Conservation (phyloP, 768 basidiomycete genomes). For the Rhodocollybia butyracea region DNA sequence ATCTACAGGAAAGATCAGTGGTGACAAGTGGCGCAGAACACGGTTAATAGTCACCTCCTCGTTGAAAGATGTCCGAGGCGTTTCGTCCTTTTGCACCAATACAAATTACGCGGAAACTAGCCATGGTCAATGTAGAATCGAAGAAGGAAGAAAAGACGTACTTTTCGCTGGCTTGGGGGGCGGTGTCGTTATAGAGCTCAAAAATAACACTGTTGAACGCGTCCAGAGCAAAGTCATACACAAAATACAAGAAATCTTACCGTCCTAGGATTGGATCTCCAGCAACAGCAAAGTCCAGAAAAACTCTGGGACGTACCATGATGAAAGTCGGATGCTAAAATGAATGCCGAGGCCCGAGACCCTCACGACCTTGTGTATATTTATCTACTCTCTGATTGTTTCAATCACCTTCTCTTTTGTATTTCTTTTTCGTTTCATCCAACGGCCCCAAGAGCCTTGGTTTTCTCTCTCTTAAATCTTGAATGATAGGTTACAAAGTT, state of each 20-base stretch:
- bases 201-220: conserved; percentile 53
- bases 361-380: conserved; percentile 13
- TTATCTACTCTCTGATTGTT: conserved; percentile 2
- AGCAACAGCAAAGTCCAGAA: conserved; percentile 62
- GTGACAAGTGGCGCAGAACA: conserved; percentile 14
- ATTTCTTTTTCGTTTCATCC: conserved; percentile 1
- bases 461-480: conserved; percentile 8
- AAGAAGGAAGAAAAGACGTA: conserved; percentile 22
- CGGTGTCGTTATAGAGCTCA: conserved; percentile 70
- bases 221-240: conserved; percentile 5
- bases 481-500: conserved; percentile 70
- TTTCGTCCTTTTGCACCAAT: conserved; percentile 85
- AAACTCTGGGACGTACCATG: conserved; percentile 61
- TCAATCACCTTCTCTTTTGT: conserved; percentile 12
- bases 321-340: conserved; percentile 2
- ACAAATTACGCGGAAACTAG: conserved; percentile 82
- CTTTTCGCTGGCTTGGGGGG: conserved; percentile 83
- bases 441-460: conserved; percentile 4
- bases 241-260: conserved; percentile 27
- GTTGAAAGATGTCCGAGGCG: conserved; percentile 69
- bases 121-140: conserved; percentile 4
- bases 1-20: conserved; percentile 35
- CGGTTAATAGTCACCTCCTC: conserved; percentile 47
- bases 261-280: conserved; percentile 51
- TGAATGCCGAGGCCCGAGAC: conserved; percentile 3